Evolutionary conservation across 352 stramenopile genomes (phyloP).

Genomic region (Pythium aphanidermatum): DNA sequence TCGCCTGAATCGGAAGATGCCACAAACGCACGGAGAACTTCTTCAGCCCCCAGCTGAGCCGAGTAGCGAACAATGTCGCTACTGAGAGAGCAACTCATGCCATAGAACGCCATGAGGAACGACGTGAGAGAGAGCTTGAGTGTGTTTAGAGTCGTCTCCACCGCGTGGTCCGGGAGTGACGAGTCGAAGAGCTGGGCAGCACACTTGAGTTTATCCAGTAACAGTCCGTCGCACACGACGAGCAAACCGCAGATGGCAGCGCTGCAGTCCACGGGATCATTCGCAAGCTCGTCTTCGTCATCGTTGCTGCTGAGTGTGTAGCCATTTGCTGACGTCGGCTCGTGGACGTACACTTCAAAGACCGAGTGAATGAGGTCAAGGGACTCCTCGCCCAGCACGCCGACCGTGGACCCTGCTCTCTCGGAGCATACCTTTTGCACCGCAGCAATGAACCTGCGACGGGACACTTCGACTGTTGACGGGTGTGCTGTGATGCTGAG

Average conservation of each 20-base stretch:
- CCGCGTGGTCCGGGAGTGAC: constrained; percentile 23
- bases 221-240: constrained; percentile 54
- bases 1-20: constrained; percentile 11
- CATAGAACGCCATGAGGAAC: constrained; percentile 82
- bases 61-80: constrained; percentile 68
- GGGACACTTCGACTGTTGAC: constrained; percentile 24
- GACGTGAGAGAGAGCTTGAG: constrained; percentile 62
- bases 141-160: constrained; percentile 44
- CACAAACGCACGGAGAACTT: constrained; percentile 56
- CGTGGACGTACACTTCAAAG: constrained; percentile 55
- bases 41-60: constrained; percentile 54
- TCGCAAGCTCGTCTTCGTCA: constrained; percentile 40
- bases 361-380: constrained; percentile 57
- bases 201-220: constrained; percentile 31
- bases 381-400: constrained; percentile 41
- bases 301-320: constrained; percentile 18
- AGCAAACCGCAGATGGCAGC: constrained; percentile 58
- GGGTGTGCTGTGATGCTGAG: constrained; percentile 23
- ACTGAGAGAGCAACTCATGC: constrained; percentile 72
- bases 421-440: constrained; percentile 40
- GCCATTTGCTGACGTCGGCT: constrained; percentile 25
- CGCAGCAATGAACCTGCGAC: constrained; percentile 40
- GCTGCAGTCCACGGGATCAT: constrained; percentile 45
- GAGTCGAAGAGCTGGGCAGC: constrained; percentile 18
- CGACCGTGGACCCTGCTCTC: background rate